A percentile compares a stretch with the other conserved stretches of the same genome.
Evolutionary conservation across 2,329 filamentous ascomycete species (phyloP).

Genomic region (Cladophialophora chaetospira): DNA sequence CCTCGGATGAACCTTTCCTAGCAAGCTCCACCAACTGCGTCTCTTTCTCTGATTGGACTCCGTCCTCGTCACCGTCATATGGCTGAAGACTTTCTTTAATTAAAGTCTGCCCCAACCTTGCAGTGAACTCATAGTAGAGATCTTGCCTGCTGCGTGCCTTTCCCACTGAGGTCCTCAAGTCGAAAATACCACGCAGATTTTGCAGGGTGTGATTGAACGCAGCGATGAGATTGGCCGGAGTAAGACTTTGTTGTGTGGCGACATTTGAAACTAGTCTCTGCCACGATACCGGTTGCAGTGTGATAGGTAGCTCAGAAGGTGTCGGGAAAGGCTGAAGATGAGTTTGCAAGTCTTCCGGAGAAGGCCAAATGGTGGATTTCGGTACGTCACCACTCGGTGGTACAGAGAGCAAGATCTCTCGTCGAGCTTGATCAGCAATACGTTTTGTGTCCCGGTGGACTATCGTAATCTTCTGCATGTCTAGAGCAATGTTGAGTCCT

Average conservation of each 20-base stretch:
- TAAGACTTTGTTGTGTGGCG: not conserved
- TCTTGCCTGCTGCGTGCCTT: constrained; percentile 1
- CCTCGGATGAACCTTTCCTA: too few species aligned
- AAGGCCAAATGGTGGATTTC: constrained; percentile 9
- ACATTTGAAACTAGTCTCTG: constrained; percentile 9
- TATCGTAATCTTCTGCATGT: constrained; percentile 11
- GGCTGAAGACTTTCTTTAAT: not conserved
- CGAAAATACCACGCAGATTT: constrained; percentile 2
- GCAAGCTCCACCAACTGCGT: too few species aligned
- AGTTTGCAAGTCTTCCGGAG: not conserved
- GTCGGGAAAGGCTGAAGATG: constrained; percentile 13
- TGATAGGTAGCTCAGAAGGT: constrained; percentile 14
- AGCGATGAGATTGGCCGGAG: not conserved
- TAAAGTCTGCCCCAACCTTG: constrained; percentile 20
- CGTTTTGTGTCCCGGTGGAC: constrained; percentile 6
- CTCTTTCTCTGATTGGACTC: not conserved
- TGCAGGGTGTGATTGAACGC: not conserved
- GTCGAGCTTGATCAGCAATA: constrained; percentile 19
- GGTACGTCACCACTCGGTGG: not conserved
- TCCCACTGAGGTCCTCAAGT: not conserved
- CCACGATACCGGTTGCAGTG: constrained; percentile 10
- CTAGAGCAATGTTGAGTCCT: constrained; percentile 11
- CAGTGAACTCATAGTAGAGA: constrained; percentile 14
- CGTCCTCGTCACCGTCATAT: not conserved
- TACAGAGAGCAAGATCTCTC: constrained; percentile 20